Evolutionary conservation across 1,284 basidiomycete species (phyloP), one percentile per base, ranked within the genome.

Genomic region (Lentinula novae-zelandiae): DNA sequence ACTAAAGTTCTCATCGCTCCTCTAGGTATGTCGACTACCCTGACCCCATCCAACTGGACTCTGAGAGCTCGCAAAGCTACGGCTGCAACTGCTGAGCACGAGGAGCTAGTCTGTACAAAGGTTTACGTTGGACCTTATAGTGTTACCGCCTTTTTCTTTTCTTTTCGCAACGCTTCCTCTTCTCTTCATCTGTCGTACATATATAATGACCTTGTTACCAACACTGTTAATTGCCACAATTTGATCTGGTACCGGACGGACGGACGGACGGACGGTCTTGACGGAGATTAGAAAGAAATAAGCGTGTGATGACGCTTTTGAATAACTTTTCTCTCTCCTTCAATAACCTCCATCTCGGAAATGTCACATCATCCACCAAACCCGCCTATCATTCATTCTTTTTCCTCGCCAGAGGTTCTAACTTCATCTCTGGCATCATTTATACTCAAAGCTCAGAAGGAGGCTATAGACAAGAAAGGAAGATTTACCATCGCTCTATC

Each of bases 41-140:
- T 46, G 97, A 99, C 75, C 96, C 97, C 13, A 99, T 99, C 76
- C 90, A 94, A 75, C 95, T 99, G 75, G 94, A 98, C 76, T 87
- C 91, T 63, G 95, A 97, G 75, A 91, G 83, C 73, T 88, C 91
- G 63, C 95, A 96, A 82, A 92, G 82, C 75, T 93, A 93, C 71
- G 93, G 92, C 58, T 97, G 96, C 84, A 94, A 87, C 73, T 98
- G 95, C 78, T 97, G 71, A 85, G 39, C 20, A 51, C 17, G 69
- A 52, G 65, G 52, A 33, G 7, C 39, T 34, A n/a, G 1, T 6
- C 13, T 42, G 40, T 34, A 27, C 27, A 27, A 27, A 27, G 27
- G 27, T 27, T 27, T 27, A 27, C 53, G 42, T 48, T 40, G 62
- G 58, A 60, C 64, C 52, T 36, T 52, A 38, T 48, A 48, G 46